Evolutionary conservation across 495 filamentous ascomycete species (phyloP).

Genomic region (Achaetomiella virescens): DNA sequence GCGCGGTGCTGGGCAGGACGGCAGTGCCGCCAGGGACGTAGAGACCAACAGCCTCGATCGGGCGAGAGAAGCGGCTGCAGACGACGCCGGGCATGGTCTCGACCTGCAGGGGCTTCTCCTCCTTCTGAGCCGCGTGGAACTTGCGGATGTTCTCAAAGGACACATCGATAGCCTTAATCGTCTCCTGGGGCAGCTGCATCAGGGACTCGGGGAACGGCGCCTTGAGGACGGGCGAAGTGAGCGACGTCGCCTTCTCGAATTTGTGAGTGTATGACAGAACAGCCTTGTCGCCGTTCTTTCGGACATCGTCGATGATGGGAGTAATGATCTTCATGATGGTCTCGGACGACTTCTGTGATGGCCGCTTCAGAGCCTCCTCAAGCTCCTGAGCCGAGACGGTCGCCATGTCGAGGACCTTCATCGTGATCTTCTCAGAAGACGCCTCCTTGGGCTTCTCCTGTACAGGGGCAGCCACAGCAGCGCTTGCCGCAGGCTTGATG

Average conservation of each 20-base stretch:
- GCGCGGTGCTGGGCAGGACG: constrained; percentile 87
- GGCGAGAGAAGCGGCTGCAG: constrained; percentile 86
- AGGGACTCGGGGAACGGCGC: constrained; percentile 79
- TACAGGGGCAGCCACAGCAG: constrained; percentile 34
- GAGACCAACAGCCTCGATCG: constrained; percentile 89
- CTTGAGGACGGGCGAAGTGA: constrained; percentile 79
- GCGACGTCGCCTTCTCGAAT: constrained; percentile 88
- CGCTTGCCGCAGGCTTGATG: constrained; percentile 46
- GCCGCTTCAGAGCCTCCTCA: constrained; percentile 66
- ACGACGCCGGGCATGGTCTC: constrained; percentile 97
- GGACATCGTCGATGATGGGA: constrained; percentile 85
- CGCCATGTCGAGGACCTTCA: constrained; percentile 69
- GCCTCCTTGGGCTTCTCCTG: constrained; percentile 40
- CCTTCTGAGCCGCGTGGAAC: constrained; percentile 86
- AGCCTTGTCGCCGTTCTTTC: constrained; percentile 72
- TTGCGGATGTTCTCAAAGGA: constrained; percentile 89
- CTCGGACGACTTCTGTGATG: constrained; percentile 87
- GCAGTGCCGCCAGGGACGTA: constrained; percentile 96
- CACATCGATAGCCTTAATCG: constrained; percentile 82
- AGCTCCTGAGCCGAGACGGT: constrained; percentile 56
- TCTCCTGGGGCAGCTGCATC: constrained; percentile 78
- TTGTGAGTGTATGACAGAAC: constrained; percentile 90
- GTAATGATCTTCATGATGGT: constrained; percentile 81
- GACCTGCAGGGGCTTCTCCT: constrained; percentile 70
- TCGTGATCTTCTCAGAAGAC: constrained; percentile 62